These are phyloP conservation scores for Solanum pinnatisectum DNA, from an alignment of 257 asterid species.

Conservation along the genomic window DNA sequence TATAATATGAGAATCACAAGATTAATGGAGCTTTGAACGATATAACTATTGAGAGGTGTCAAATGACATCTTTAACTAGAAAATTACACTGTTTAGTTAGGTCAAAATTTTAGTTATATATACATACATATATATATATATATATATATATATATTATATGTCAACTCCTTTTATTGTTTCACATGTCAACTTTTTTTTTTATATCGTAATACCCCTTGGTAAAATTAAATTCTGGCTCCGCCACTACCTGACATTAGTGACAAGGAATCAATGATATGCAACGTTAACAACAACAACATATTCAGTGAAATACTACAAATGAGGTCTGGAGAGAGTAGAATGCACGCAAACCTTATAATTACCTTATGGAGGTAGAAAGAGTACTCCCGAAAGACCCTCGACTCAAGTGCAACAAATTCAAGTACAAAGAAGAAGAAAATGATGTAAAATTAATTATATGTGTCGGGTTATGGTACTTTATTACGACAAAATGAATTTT, in stretches of 20 bases:
- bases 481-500: neutral
- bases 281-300: too few species aligned
- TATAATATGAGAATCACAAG: neutral
- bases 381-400: neutral
- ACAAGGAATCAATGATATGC: neutral
- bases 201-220: neutral
- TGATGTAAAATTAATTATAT: neutral
- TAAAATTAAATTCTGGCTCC: neutral
- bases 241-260: neutral
- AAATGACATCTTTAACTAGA: neutral
- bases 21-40: neutral
- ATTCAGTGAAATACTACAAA: too few species aligned
- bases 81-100: neutral
- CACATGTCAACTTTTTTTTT: neutral
- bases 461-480: neutral
- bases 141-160: neutral
- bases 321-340: neutral
- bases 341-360: neutral
- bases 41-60: neutral
- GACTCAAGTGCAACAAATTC: neutral
- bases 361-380: neutral
- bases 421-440: too few species aligned
- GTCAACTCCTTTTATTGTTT: neutral
- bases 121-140: neutral
- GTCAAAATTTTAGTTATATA: neutral